Evolutionary conservation across 1,284 basidiomycete species (phyloP), one percentile per base, ranked within the genome.

Genomic region (Cutaneotrichosporon daszewskae): DNA sequence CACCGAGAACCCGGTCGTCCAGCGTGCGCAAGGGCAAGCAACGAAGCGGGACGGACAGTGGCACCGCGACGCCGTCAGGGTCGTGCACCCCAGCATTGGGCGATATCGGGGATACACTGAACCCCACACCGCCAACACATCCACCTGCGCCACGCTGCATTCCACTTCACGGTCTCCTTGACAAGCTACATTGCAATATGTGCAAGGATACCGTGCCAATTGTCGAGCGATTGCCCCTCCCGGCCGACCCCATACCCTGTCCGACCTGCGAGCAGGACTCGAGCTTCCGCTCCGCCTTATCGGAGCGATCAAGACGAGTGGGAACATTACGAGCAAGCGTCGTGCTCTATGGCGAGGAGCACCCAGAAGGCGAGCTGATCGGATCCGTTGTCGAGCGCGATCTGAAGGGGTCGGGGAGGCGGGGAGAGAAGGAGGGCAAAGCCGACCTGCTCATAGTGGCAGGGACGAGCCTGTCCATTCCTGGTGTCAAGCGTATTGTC

Each of bases 401-500:
- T 60, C 70, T 91, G 40, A 76, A 85, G 45, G 84, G 84, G 3
- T 61, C 63, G 3, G 59, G 65, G 16, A 55, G 71, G n/a, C 53
- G 53, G 13, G 55, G 51, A 2, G 49, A 60, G 46, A 53, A 57
- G 45, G 58, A 66, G 34, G 62, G 58, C 29, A 56, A 59, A 24
- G 55, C 62, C 11, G 91, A 96, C 70, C 70, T 92, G 36, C 74
- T 96, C 34, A 73, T 96, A 37, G 91, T 96, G 9, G 89, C 88
- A 13, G 91, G 91, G 26, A 95, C 91, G 36, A 88, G 84, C 61
- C 73, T 96, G 43, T 80, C 83, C 54, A 87, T 96, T 9, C 89
- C 88, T 2, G 91, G 91, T 10, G 92, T 91, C 37, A 95, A 94
- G 70, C 77, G 87, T 52, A 87, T 96, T 63, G 87, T 94, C 23